Evolutionary conservation across 495 filamentous ascomycete species (phyloP), one percentile per base, ranked within the genome.

Genomic region (Hypoxylon lienhwacheense): DNA sequence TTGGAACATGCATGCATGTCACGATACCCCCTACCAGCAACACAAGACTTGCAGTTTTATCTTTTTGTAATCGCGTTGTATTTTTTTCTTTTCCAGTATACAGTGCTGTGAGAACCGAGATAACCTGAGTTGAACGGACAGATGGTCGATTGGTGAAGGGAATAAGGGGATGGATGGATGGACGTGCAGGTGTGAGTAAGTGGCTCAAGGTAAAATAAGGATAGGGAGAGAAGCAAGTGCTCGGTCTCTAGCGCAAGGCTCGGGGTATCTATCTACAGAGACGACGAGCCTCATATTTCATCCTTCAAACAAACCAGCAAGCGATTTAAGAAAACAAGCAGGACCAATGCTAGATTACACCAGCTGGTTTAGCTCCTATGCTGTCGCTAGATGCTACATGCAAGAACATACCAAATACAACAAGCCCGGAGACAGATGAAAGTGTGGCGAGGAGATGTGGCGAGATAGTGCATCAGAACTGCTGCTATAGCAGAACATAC

Each of bases 21-120:
- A 61, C 55, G 57, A 61, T 53, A 62, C 51, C 58, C 66, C 39
- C 53, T 55, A 39, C 39, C 32, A 32, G 41, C 21, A 11, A 12
- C 33, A 37, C 25, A 17, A 20, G 14, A 7, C n/a, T n/a, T n/a
- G n/a, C n/a, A n/a, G n/a, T 45, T 21, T 22, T 49, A 35, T 25
- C 25, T 47, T 44, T 37, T 26, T 43, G 32, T 26, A n/a, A n/a
- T n/a, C n/a, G n/a, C n/a, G n/a, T n/a, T 19, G 4, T 21, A n/a
- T 22, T 6, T 28, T 28, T 7, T 19, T 20, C 26, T 26, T 8
- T 39, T 25, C 37, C 21, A 14, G 5, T 25, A 12, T 2, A 14
- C 5, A 8, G 6, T 5, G 14, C 20, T 41, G 4, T 15, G 15
- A n/a, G n/a, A 19, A 2, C 7, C 1, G 16, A 2, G 5, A 8